phyloP scores from a whole-genome alignment of 1,139 yeast genomes.

The Taphrina flavorubra region DNA sequence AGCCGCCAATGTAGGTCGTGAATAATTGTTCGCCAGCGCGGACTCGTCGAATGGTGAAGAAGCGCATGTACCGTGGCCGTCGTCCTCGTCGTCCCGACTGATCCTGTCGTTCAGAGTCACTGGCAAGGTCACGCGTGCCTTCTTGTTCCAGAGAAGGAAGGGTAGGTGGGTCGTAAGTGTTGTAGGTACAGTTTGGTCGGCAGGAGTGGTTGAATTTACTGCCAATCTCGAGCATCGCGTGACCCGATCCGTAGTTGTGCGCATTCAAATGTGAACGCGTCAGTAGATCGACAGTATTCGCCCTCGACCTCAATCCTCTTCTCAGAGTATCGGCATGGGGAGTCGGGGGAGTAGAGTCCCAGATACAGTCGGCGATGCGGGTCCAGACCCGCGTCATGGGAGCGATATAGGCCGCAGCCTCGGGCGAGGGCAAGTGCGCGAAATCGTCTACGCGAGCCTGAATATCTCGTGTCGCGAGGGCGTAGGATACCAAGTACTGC shows the following conservation, averaged over 20 bases:
- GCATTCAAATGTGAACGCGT: conserved; percentile 39
- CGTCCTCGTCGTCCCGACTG: background rate
- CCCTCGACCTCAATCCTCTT: conserved; percentile 1
- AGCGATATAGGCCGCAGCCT: conserved; percentile 23
- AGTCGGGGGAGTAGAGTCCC: background rate
- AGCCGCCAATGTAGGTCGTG: conserved; percentile 36
- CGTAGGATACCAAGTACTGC: conserved; percentile 16
- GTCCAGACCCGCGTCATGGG: conserved; percentile 30
- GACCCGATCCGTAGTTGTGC: conserved; percentile 19
- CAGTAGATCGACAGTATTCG: conserved; percentile 16
- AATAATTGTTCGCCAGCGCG: conserved; percentile 20
- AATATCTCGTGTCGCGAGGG: background rate
- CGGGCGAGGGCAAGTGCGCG: conserved; percentile 2
- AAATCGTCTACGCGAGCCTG: conserved; percentile 25
- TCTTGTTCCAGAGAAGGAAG: too few species aligned
- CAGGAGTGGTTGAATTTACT: conserved; percentile 37
- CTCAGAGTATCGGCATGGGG: background rate
- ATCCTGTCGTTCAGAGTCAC: background rate
- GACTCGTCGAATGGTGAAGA: conserved; percentile 26
- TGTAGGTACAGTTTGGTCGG: conserved; percentile 32
- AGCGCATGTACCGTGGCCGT: conserved; percentile 17
- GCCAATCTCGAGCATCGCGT: conserved; percentile 35
- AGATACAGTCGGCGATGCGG: conserved; percentile 5
- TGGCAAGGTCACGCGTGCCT: too few species aligned
- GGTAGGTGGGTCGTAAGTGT: background rate